Evolutionary conservation across 768 basidiomycete genomes (phyloP).

Genomic region (Trametes cinnabarina): DNA sequence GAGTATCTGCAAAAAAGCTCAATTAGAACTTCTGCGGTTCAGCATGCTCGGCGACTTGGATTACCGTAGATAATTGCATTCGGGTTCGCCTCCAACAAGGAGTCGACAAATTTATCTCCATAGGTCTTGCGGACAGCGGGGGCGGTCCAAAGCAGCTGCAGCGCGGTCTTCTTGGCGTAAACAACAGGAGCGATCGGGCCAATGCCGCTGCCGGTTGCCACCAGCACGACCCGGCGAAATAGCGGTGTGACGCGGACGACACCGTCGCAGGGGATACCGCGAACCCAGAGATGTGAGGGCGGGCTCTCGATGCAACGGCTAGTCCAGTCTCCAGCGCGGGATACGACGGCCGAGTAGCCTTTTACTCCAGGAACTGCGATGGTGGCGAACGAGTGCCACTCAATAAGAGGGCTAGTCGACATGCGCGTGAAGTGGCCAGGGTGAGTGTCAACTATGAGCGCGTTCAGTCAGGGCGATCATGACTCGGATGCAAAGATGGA

Average conservation of each 20-base stretch:
- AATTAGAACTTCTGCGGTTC: background rate
- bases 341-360: constrained; percentile 25
- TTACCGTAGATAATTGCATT: constrained; percentile 54
- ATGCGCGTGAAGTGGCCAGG: constrained; percentile 33
- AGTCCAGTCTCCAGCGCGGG: constrained; percentile 58
- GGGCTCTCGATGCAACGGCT: constrained; percentile 47
- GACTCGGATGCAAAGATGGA: background rate
- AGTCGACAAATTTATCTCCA: constrained; percentile 54
- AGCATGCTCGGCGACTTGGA: constrained; percentile 3
- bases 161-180: constrained; percentile 45
- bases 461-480: constrained; percentile 18
- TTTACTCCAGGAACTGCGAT: constrained; percentile 37
- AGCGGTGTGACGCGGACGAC: constrained; percentile 51
- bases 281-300: constrained; percentile 53
- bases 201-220: constrained; percentile 56
- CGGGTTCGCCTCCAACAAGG: constrained; percentile 47
- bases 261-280: constrained; percentile 52
- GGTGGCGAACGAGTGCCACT: constrained; percentile 58
- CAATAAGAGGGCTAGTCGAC: constrained; percentile 43
- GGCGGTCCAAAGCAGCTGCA: constrained; percentile 55
- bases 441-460: constrained; percentile 24
- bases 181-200: constrained; percentile 55
- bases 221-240: constrained; percentile 51
- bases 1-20: constrained; percentile 21
- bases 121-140: constrained; percentile 57